Evolutionary conservation across 129 eudicot genomes (phyloP), one percentile per base, ranked within the genome.

Genomic region (Ambrosia artemisiifolia): DNA sequence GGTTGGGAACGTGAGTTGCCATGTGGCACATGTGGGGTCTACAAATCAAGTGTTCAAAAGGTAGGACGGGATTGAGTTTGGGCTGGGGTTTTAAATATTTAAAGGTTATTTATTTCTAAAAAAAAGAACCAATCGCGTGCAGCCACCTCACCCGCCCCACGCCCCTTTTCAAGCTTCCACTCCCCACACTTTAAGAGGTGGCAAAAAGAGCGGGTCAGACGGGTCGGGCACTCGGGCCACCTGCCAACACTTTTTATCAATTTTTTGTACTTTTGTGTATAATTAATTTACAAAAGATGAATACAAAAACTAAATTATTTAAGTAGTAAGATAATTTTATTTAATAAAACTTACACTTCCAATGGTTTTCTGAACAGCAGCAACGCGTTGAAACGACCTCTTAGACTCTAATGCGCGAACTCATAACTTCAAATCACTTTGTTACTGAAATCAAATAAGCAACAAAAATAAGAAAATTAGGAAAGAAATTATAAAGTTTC

Each of bases 361-460:
- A 35, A 90, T 83, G 75, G 91, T 95, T 82, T 84, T 90, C 78
- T 95, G 99, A 72, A 95, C 99, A 67, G 91, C 80, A 47, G 99
- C 99, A 78, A 95, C 99, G n/a, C 99, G 96, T 71, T 95, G 96
- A 77, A 95, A 95, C 33, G 97, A 83, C 83, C 99, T 95, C 83
- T 95, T 97, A 1, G 99, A 95, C 72, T 95, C 99, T 73, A 95
- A 77, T 66, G 99, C 83, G 40, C 99, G 82, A 50, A 90, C 99
- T 42, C 99, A 84, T 40, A 95, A 89, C 88, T 95, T 95, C 80
- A 95, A 78, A 79, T 95, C 99, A 63, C 99, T 97, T 88, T 95
- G 96, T 78, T 95, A 97, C 99, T 95, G 81, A 40, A 56, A 9
- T 34, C 13, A 62, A 14, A 18, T 17, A 51, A 72, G 35, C 61